Evolutionary conservation across 2,329 filamentous ascomycete species (phyloP).

Genomic region (Emmonsia crescens): DNA sequence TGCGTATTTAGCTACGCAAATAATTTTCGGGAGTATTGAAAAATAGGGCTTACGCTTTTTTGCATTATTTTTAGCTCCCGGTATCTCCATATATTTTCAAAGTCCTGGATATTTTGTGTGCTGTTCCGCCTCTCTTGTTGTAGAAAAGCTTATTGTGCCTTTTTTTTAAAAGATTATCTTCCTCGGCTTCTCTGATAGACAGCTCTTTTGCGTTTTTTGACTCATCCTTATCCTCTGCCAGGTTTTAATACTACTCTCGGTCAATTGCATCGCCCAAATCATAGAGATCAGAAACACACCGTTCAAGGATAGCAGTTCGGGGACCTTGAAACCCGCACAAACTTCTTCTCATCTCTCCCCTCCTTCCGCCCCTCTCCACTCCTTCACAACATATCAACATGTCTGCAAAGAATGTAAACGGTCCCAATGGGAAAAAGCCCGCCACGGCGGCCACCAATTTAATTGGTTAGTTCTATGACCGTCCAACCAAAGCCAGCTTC

Average conservation of each 20-base stretch:
- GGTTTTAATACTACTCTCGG: background rate
- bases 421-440: constrained; percentile 54
- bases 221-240: background rate
- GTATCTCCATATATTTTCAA: background rate
- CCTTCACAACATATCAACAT: constrained; percentile 27
- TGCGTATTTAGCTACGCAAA: background rate
- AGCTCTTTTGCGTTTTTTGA: background rate
- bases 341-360: background rate
- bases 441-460: constrained; percentile 81
- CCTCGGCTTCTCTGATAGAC: background rate
- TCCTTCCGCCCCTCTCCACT: background rate
- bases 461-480: constrained; percentile 53
- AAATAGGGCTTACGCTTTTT: background rate
- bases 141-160: background rate
- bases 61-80: background rate
- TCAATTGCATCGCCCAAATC: background rate
- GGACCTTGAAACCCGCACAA: background rate
- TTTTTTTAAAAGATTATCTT: background rate
- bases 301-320: background rate
- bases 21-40: background rate
- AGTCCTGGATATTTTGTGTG: background rate
- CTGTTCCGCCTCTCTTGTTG: background rate
- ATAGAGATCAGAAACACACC: background rate
- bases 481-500: constrained; percentile 15
- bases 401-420: constrained; percentile 45